Evolutionary conservation across 1,284 basidiomycete species (phyloP).

Genomic region (Pascua guehoae): DNA sequence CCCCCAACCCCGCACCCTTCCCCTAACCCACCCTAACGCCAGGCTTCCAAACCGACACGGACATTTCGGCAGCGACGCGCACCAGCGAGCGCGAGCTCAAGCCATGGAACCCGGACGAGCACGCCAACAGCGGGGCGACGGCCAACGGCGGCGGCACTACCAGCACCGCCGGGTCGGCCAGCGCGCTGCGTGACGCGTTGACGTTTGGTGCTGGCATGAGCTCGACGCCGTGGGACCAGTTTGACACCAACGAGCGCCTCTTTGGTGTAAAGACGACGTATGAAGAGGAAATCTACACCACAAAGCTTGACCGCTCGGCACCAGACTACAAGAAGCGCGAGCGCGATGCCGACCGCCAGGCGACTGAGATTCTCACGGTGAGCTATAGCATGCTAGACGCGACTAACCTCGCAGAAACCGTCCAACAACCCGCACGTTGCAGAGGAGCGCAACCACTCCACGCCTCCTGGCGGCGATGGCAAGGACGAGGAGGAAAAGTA

Average conservation of each 20-base stretch:
- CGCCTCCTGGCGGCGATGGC: slow-evolving; percentile 57
- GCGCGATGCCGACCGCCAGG: slow-evolving; percentile 78
- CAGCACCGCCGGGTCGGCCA: slow-evolving; percentile 3
- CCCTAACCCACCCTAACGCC: slow-evolving; percentile 6
- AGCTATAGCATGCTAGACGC: slow-evolving; percentile 1
- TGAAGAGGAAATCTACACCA: slow-evolving; percentile 93
- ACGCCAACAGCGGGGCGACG: slow-evolving; percentile 25
- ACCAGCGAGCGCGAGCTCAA: slow-evolving; percentile 70
- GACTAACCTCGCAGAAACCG: slow-evolving; percentile 53
- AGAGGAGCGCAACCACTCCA: slow-evolving; percentile 75
- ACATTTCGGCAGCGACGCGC: slow-evolving; percentile 62
- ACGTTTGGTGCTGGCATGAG: slow-evolving; percentile 40
- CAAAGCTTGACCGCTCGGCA: slow-evolving; percentile 78
- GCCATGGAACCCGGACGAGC: slow-evolving; percentile 62
- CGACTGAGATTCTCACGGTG: slow-evolving; percentile 83
- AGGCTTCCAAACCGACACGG: slow-evolving; percentile 85
- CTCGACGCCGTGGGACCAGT: slow-evolving; percentile 79
- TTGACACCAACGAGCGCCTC: slow-evolving; percentile 85
- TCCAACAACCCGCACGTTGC: slow-evolving; percentile 79
- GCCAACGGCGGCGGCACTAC: slow-evolving; percentile 19
- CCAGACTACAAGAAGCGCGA: slow-evolving; percentile 80
- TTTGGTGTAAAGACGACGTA: slow-evolving; percentile 91
- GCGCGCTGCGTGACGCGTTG: slow-evolving; percentile 30
- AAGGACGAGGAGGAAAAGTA: slow-evolving; percentile 96
- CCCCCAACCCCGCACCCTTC: too few species aligned